Percentiles rank a stretch among this genome's conserved stretches.
Evolutionary conservation across 2,329 filamentous ascomycete species (phyloP).

Genomic region (Botrytis hyacinthi): DNA sequence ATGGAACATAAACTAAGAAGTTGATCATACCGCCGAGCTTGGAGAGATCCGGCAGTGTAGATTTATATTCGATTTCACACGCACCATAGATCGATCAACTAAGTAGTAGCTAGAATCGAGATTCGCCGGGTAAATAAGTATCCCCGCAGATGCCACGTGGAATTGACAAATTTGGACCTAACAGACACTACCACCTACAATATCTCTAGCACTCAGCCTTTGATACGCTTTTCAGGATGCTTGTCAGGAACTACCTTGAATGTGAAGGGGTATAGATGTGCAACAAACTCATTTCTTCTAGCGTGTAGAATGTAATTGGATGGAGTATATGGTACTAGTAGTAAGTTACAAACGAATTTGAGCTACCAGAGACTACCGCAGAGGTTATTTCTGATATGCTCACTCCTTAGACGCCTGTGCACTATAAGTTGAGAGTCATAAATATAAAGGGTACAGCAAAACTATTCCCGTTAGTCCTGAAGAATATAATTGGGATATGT

Average conservation of each 20-base stretch:
- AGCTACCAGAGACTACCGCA: neutral
- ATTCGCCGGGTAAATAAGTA: neutral
- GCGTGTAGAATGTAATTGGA: neutral
- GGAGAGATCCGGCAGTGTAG: fast-evolving
- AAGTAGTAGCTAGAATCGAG: neutral
- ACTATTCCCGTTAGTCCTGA: neutral
- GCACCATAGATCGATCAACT: neutral
- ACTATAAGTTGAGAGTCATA: neutral
- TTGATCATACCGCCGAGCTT: neutral
- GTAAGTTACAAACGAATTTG: neutral
- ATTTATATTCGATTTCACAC: neutral
- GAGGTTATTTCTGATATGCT: neutral
- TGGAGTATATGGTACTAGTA: neutral
- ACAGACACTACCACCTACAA: neutral
- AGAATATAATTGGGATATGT: neutral
- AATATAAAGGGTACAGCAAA: neutral
- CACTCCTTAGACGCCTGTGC: neutral
- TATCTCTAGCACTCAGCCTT: neutral
- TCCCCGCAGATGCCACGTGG: neutral
- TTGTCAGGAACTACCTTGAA: neutral
- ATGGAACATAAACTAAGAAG: neutral
- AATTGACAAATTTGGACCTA: neutral
- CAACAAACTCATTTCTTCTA: neutral
- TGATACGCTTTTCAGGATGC: neutral
- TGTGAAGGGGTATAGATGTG: neutral